Evolutionary conservation across 176 grass and related monocot species (phyloP), one percentile per base, ranked within the genome.

Genomic region (Urochloa ruziziensis): DNA sequence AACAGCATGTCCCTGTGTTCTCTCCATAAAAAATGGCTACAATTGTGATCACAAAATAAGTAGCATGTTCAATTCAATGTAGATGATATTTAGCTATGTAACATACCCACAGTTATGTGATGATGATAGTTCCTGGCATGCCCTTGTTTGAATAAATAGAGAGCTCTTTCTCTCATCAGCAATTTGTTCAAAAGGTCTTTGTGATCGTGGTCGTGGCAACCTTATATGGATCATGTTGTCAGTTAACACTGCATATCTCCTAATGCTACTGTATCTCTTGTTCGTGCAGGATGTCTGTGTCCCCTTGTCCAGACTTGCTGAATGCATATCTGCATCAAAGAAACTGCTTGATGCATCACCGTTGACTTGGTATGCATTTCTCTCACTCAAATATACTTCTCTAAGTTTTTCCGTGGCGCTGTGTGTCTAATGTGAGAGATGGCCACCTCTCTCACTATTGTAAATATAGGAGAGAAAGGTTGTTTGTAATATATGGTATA

Each of bases 271-370:
- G 5, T 49, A 36, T 17, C 49, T 84, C 51, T 72, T 79, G 4
- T 62, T 89, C 46, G 15, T 80, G 77, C 78, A 98, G 96, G 96
- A 96, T 83, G 96, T 98, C 70, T 96, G 93, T 83, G 89, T 96
- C 85, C 96, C 96, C 62, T 89, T 96, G 67, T 99, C 96, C 73
- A 94, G 91, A 77, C 89, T 99, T 79, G 96, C 96, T 83, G 91
- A 99, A 82, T 99, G 96, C 82, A 94, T 99, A 92, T 92, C 93
- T 83, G 71, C 85, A 72, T 99, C 96, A 70, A 99, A 99, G 73
- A 39, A 73, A 62, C 70, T 89, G 48, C 91, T 99, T 78, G 96
- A 99, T 89, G 96, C 91, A 47, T 99, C 96, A 16, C 17, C 89
- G 72, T 89, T 96, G 84, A 90, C 92, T 39, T 99, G 93, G 96